Percentiles rank a stretch among this genome's conserved stretches.
Evolutionary conservation across 2,329 filamentous ascomycete species (phyloP).

Genomic region (Cercospora sojina): DNA sequence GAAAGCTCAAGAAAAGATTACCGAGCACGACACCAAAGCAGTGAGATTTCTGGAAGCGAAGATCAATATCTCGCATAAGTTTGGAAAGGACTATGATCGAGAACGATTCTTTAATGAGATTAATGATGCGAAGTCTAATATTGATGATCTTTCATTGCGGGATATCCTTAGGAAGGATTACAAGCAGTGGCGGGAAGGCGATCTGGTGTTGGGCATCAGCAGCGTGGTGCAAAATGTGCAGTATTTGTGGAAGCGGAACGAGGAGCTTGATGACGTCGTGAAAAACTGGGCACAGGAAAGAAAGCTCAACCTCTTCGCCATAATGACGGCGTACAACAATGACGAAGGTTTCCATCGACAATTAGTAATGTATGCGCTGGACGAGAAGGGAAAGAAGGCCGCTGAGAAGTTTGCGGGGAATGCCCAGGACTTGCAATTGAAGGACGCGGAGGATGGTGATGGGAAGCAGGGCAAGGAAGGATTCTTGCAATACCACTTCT

Average conservation of each 20-base stretch:
- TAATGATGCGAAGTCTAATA: constrained; percentile 64
- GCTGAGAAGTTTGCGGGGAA: constrained; percentile 56
- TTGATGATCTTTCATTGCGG: constrained; percentile 59
- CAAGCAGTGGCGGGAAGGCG: constrained; percentile 68
- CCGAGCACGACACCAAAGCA: constrained; percentile 58
- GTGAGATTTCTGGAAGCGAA: constrained; percentile 60
- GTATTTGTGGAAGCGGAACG: constrained; percentile 59
- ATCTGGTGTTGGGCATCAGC: constrained; percentile 63
- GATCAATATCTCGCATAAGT: constrained; percentile 42
- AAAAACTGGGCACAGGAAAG: constrained; percentile 57
- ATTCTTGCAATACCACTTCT: constrained; percentile 48
- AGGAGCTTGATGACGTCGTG: constrained; percentile 53
- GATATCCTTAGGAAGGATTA: constrained; percentile 81
- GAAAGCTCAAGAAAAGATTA: constrained; percentile 60
- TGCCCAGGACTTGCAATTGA: constrained; percentile 55
- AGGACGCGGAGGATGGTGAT: constrained; percentile 50
- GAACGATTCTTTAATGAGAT: constrained; percentile 60
- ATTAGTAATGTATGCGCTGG: constrained; percentile 62
- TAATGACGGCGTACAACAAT: constrained; percentile 67
- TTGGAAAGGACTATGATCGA: constrained; percentile 52
- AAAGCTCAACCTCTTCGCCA: constrained; percentile 59
- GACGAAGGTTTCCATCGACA: constrained; percentile 63
- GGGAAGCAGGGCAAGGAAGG: constrained; percentile 38
- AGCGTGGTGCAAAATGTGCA: constrained; percentile 62
- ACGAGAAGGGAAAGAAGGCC: constrained; percentile 51